Evolutionary conservation across 140 eudicot genomes (phyloP).

Genomic region (Stevia rebaudiana): DNA sequence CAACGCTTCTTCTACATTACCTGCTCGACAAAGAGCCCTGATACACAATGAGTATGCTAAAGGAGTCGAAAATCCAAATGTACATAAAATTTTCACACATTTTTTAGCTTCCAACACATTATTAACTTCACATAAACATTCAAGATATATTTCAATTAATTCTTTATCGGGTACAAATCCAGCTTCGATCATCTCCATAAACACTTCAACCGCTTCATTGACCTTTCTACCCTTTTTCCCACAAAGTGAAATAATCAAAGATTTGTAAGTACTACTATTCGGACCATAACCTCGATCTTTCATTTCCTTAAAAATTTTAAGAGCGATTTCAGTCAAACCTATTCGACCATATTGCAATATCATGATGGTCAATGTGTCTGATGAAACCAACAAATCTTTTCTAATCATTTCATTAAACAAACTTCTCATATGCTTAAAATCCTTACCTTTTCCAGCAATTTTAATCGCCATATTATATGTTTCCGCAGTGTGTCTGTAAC

Average conservation of each 20-base stretch:
- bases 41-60: constrained; percentile 56
- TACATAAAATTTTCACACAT: constrained; percentile 39
- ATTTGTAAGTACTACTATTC: constrained; percentile 52
- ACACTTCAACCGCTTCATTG: constrained; percentile 50
- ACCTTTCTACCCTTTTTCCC: constrained; percentile 71
- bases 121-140: constrained; percentile 62
- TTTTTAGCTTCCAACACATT: constrained; percentile 45
- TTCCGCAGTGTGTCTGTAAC: constrained; percentile 54
- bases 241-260: constrained; percentile 71
- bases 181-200: constrained; percentile 47
- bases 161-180: constrained; percentile 72
- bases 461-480: constrained; percentile 80
- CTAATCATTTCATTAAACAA: constrained; percentile 68
- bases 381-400: constrained; percentile 48
- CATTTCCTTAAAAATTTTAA: constrained; percentile 57
- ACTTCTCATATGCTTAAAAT: constrained; percentile 72
- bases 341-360: constrained; percentile 78
- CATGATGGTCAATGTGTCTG: constrained; percentile 90
- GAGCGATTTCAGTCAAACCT: constrained; percentile 74
- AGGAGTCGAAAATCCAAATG: constrained; percentile 48
- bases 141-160: constrained; percentile 52
- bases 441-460: constrained; percentile 71
- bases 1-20: constrained; percentile 66
- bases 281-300: constrained; percentile 53
- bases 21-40: constrained; percentile 75